Conservation (phyloP, 164 flowering plant species). For the Pachysandra terminalis region DNA sequence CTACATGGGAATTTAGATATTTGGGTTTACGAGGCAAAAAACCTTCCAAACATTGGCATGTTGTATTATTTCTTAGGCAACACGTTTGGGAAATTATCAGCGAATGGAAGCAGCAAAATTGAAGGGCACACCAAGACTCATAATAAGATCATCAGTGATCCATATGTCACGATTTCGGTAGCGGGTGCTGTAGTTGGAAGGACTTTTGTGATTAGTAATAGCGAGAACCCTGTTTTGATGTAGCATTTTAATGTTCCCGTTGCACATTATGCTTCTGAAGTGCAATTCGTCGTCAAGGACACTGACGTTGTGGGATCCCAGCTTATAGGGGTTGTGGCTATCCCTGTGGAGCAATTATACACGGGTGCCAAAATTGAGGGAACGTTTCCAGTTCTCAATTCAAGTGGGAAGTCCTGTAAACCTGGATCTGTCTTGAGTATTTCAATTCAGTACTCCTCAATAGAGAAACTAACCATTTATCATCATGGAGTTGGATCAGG, state of each 20-base stretch:
- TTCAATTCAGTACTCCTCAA: constrained; percentile 70
- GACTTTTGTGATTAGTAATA: constrained; percentile 84
- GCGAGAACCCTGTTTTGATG: constrained; percentile 88
- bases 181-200: constrained; percentile 70
- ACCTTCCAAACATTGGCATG: constrained; percentile 96
- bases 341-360: constrained; percentile 72
- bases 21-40: constrained; percentile 68
- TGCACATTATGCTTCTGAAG: constrained; percentile 86
- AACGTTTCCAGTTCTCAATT: constrained; percentile 57
- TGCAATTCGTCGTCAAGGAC: constrained; percentile 79
- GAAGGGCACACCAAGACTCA: constrained; percentile 46
- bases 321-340: constrained; percentile 69
- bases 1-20: constrained; percentile 91
- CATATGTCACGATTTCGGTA: constrained; percentile 73
- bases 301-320: constrained; percentile 89
- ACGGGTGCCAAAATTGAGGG: constrained; percentile 69
- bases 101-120: constrained; percentile 39
- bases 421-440: constrained; percentile 62
- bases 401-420: constrained; percentile 67
- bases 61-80: constrained; percentile 77
- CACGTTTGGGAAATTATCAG: constrained; percentile 52
- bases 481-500: constrained; percentile 78
- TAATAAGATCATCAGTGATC: constrained; percentile 80
- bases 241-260: constrained; percentile 89
- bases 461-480: constrained; percentile 51